Evolutionary conservation across 176 grass and related monocot genomes (phyloP), one percentile per base, ranked within the genome.

Genomic region (Avena eriantha): DNA sequence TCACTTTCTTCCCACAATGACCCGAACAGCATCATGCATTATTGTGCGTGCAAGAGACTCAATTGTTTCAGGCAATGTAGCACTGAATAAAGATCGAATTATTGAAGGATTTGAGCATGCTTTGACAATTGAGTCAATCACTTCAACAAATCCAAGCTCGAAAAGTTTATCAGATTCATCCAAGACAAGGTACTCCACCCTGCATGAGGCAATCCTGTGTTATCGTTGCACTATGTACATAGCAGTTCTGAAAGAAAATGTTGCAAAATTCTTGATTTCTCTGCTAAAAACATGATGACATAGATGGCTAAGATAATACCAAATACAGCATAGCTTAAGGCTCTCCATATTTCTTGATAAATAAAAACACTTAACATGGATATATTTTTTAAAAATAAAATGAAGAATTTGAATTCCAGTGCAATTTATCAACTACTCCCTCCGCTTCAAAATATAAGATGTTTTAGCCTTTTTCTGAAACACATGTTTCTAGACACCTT

Each of bases 91-190:
- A 91, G 91, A 92, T 76, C 90, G 88, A 35, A 91, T 82, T 85
- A 98, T 90, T 46, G 85, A 92, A 91, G 96, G 93, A 80, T 94
- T 98, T 13, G 91, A 98, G 82, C 93, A 98, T 46, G 93, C 90
- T 89, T 92, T 88, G 8, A 98, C 91, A 60, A 95, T 45, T 75
- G 89, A 95, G 88, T 95, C 93, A 41, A 95, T 92, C 74, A 95
- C 91, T 87, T 95, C 93, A 22, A 98, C 90, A 59, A 98, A 98
- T 55, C 96, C 93, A 69, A 98, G 93, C 86, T 95, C 96, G 84
- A 98, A 98, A 84, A 95, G 92, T 61, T 98, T 98, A 89, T 98
- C 92, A 79, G 96, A 95, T 83, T 98, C 96, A 88, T 98, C 96
- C 86, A 98, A 83, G 64, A 98, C 96, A 67, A 98, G 85, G 87